These are phyloP conservation scores for Elaeagnus macrophylla DNA, from an alignment of 306 rosid genomes.

Conservation along the genomic window DNA sequence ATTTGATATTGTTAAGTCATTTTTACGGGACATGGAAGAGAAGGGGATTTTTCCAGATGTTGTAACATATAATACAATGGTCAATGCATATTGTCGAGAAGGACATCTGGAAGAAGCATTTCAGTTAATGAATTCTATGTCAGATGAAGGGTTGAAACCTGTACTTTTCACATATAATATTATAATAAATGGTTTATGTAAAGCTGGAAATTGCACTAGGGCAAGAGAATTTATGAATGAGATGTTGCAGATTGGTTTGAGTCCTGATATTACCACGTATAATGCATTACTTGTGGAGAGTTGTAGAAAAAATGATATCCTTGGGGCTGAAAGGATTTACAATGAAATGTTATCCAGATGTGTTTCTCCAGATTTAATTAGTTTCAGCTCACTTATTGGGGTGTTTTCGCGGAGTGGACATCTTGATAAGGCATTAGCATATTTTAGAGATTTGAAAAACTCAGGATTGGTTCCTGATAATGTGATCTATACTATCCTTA, in stretches of 20 bases:
- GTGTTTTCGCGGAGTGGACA: slow-evolving; percentile 55
- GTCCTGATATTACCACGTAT: slow-evolving; percentile 61
- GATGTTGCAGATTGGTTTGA: slow-evolving; percentile 51
- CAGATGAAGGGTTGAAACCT: slow-evolving; percentile 47
- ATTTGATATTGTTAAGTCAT: slow-evolving; percentile 33
- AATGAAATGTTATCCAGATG: slow-evolving; percentile 42
- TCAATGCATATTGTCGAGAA: slow-evolving; percentile 53
- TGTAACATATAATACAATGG: slow-evolving; percentile 72
- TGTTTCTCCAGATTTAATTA: slow-evolving; percentile 68
- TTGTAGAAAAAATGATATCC: slow-evolving; percentile 49
- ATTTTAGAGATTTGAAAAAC: slow-evolving; percentile 52
- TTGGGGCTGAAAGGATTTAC: slow-evolving; percentile 58
- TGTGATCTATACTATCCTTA: slow-evolving; percentile 75
- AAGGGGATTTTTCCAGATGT: slow-evolving; percentile 50
- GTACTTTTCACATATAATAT: slow-evolving; percentile 67
- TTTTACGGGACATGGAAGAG: slow-evolving; percentile 51
- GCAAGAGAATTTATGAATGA: slow-evolving; percentile 50
- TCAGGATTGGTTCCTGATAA: slow-evolving; percentile 71
- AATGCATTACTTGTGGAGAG: slow-evolving; percentile 61
- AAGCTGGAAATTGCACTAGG: slow-evolving; percentile 41
- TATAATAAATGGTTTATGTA: slow-evolving; percentile 72
- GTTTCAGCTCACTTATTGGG: slow-evolving; percentile 61
- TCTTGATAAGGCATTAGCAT: slow-evolving; percentile 41
- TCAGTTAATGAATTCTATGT: slow-evolving; percentile 37
- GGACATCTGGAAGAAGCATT: slow-evolving; percentile 57